Base-by-base conservation (phyloP, 768 basidiomycete genomes). In the Ramaria rubella region DNA sequence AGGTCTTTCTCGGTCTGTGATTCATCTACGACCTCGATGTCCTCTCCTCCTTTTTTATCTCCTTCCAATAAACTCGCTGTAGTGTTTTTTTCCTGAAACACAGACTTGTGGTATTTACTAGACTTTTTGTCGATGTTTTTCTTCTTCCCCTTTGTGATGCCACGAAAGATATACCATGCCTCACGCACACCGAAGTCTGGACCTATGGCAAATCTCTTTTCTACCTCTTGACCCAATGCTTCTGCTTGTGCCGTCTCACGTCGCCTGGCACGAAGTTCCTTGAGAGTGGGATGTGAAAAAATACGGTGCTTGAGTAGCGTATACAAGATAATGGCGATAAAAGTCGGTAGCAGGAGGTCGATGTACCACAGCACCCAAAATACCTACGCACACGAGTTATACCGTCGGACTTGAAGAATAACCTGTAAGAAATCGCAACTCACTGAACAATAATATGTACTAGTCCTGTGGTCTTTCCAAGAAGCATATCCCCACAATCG, bases 331-430 rank as follows among this genome's bases (percentile, higher is more conserved):
- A 74, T 72, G 40, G 79, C 64, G 48, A 83, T 58, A 24, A 83
- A 63, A 7, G 75, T 73, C 12, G 86, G 77, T 12, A 79, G 69
- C 4, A 87, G 72, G 14, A 83, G 63, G 61, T 85, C 74, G 51
- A 78, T 62, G 66, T 78, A 79, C 85, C 85, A 87, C 15, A 85
- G 62, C 33, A 75, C 66, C 86, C 86, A 87, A 60, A 78, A 87
- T 1, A 73, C 55, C 86, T 86, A 59, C 34, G 24, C 45, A 38
- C 43, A 31, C 24, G 15, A 34, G n/a, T 60, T 50, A 58, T 34
- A 33, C 48, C 7, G 36, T 38, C n/a, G 36, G n/a, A 11, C 11
- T 38, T 38, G 36, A 11, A n/a, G n/a, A n/a, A 38, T 38, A 19
- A 38, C 11, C n/a, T 11, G 11, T 38, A 38, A 11, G n/a, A n/a